Percentiles rank a stretch among this genome's conserved stretches.
Evolutionary conservation across 805 yeast genomes (phyloP).

Genomic region (Metschnikowia dekortorum): DNA sequence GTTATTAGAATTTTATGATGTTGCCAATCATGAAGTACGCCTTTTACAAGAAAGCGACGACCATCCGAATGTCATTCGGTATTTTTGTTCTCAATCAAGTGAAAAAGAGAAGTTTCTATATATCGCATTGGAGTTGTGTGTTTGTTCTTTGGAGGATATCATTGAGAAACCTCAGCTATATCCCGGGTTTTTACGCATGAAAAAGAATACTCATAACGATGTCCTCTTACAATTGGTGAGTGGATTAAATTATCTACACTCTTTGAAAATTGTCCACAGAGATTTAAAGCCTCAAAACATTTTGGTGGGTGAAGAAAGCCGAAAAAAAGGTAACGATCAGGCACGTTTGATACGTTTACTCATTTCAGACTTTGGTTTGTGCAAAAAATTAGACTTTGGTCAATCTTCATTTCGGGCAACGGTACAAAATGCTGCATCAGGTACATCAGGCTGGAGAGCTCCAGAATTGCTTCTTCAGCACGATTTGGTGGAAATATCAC

Average conservation of each 20-base stretch:
- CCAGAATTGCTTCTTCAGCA: conserved; percentile 66
- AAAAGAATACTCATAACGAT: conserved; percentile 23
- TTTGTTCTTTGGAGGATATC: conserved; percentile 83
- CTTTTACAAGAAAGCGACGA: conserved; percentile 91
- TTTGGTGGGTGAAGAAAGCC: conserved; percentile 62
- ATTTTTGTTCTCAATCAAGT: conserved; percentile 87
- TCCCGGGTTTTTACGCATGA: conserved; percentile 39
- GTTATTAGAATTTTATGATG: conserved; percentile 88
- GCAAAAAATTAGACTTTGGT: conserved; percentile 86
- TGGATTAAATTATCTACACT: conserved; percentile 84
- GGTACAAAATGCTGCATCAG: conserved; percentile 82
- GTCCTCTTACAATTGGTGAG: conserved; percentile 71
- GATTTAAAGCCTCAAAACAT: conserved; percentile 95
- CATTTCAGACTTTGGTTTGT: conserved; percentile 93
- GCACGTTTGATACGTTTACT: conserved; percentile 50
- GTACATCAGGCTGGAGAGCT: conserved; percentile 98
- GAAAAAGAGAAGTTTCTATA: conserved; percentile 70
- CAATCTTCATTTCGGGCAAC: conserved; percentile 93
- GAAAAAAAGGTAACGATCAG: conserved; percentile 7
- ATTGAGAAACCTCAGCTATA: conserved; percentile 41
- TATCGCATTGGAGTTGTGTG: conserved; percentile 89
- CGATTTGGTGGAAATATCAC: conserved; percentile 36
- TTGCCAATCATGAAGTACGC: conserved; percentile 88
- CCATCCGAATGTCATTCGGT: conserved; percentile 91
- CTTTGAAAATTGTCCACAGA: conserved; percentile 87